Evolutionary conservation across 176 grass and related monocot species (phyloP), one percentile per base, ranked within the genome.

Genomic region (Avena atlantica): DNA sequence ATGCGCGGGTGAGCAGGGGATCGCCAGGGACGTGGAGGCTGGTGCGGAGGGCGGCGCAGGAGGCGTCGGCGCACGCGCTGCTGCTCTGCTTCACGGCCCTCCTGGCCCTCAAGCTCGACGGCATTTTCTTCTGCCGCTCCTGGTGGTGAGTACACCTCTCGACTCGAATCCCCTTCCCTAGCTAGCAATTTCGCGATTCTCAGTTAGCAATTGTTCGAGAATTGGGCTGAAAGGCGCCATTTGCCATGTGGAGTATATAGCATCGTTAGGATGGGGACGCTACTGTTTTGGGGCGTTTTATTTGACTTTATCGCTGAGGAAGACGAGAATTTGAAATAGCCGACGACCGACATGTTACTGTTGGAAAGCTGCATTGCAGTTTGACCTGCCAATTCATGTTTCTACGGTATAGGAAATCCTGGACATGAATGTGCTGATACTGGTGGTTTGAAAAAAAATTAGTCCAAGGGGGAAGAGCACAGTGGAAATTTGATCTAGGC

Each of bases 1-100:
- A 9, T 1, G 55, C 21, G 24, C 11, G 3, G 42, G 56, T 8
- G 19, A 37, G 58, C 8, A 82, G 81, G 57, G 25, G 76, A 13
- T 11, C 40, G 40, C 50, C 73, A 53, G 68, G 84, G 58, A 92
- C 86, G 88, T 90, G 94, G 92, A 61, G 77, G 85, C 78, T 66
- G 79, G 92, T 90, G 57, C 42, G 82, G 58, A 87, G 68, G 52
- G 85, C 89, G 56, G 94, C 78, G 62, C 89, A 78, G 83, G 92
- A 80, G 78, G 79, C 90, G 75, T 82, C 50, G 5, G 94, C 87
- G 70, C 94, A 97, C 88, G 90, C 44, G 37, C 85, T 92, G 40
- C 88, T 97, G 83, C 86, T 97, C 92, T 92, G 94, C 79, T 97
- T 97, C 86, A 90, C 92, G 52, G n/a, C 83, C 56, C 78, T 94